phyloP scores from a whole-genome alignment of 805 yeast species.

The Lachancea kluyveri region DNA sequence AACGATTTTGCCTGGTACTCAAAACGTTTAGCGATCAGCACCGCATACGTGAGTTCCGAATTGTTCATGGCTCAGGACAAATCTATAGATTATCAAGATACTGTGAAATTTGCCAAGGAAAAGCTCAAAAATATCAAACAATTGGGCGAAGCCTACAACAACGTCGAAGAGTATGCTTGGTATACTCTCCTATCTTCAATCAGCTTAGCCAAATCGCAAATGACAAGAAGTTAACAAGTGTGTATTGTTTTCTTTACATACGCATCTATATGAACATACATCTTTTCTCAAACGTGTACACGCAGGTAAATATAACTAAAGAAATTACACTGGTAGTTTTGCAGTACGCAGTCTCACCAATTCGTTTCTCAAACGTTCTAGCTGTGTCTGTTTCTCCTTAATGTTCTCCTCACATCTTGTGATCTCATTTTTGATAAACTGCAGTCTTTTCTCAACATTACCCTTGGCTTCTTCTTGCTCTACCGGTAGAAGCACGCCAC shows the following conservation, averaged over 20 bases:
- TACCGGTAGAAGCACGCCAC: constrained; percentile 89
- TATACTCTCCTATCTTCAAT: constrained; percentile 57
- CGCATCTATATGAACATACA: neutral
- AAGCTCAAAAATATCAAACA: constrained; percentile 48
- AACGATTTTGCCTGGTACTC: constrained; percentile 87
- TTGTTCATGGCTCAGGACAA: constrained; percentile 74
- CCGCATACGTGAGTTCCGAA: constrained; percentile 70
- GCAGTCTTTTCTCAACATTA: constrained; percentile 85
- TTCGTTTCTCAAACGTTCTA: constrained; percentile 56
- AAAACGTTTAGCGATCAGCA: constrained; percentile 65
- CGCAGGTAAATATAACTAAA: constrained; percentile 5
- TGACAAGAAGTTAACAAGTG: constrained; percentile 37
- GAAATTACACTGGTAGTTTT: neutral
- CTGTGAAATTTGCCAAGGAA: constrained; percentile 57
- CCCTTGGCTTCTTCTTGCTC: constrained; percentile 73
- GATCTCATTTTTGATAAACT: constrained; percentile 78
- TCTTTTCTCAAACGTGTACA: constrained; percentile 2
- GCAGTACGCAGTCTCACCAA: constrained; percentile 40
- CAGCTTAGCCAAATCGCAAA: constrained; percentile 67
- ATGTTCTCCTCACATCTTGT: constrained; percentile 69
- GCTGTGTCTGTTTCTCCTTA: constrained; percentile 42
- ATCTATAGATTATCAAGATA: constrained; percentile 47
- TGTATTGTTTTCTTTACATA: neutral
- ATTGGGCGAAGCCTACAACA: constrained; percentile 55
- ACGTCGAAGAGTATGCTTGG: constrained; percentile 68